A percentile compares a stretch with the other conserved stretches of the same genome.
These are phyloP conservation scores for Porogramme epimiltina DNA, from an alignment of 1,284 basidiomycete species.

Conservation along the genomic window DNA sequence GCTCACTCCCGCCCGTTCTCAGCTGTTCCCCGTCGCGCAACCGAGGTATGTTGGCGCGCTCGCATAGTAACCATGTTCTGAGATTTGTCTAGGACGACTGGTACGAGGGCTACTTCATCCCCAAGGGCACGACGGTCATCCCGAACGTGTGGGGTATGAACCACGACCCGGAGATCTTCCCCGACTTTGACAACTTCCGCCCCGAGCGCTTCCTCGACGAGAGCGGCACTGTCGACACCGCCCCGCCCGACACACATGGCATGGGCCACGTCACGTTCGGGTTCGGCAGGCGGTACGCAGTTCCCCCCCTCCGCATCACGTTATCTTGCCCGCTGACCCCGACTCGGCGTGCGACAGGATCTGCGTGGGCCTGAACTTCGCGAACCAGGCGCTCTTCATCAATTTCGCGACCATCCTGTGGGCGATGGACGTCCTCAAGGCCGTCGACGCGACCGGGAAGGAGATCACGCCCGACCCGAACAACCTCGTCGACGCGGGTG, in stretches of 20 bases:
- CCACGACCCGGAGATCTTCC: constrained; percentile 19
- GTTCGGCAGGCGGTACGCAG: constrained; percentile 24
- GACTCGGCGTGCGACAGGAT: neutral
- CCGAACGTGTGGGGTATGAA: constrained; percentile 21
- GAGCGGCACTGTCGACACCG: constrained; percentile 6
- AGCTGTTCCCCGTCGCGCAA: neutral
- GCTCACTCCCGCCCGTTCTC: too few species aligned
- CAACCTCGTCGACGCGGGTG: neutral
- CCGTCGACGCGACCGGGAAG: neutral
- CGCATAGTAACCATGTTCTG: neutral
- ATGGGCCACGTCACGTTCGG: constrained; percentile 9
- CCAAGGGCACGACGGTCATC: constrained; percentile 24
- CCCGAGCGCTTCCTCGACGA: constrained; percentile 23
- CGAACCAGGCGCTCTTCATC: constrained; percentile 4
- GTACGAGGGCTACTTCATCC: constrained; percentile 23
- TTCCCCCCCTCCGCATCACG: neutral
- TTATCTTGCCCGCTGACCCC: neutral
- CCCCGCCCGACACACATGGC: constrained; percentile 1
- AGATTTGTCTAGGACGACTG: constrained; percentile 12
- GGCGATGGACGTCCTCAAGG: neutral
- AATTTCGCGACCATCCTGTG: constrained; percentile 1
- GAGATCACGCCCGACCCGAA: constrained; percentile 1
- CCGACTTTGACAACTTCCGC: constrained; percentile 13
- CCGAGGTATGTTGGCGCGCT: neutral
- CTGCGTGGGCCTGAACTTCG: constrained; percentile 1